Evolutionary conservation across 2,329 filamentous ascomycete genomes (phyloP).

Genomic region (Lasiodiplodia hormozganensis): DNA sequence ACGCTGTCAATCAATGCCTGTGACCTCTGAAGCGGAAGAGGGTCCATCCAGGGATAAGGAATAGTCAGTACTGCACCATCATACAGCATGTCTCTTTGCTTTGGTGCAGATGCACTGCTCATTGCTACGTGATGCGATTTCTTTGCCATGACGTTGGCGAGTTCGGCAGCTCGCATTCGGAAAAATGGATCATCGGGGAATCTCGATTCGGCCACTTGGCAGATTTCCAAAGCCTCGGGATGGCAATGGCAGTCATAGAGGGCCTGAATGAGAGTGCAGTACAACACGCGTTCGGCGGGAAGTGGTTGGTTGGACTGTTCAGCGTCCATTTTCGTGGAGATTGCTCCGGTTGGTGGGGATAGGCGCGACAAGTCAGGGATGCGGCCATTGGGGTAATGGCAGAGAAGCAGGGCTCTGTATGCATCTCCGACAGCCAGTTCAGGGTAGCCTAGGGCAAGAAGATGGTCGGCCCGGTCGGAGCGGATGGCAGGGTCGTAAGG

Average conservation of each 20-base stretch:
- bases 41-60: constrained; percentile 32
- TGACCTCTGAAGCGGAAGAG: constrained; percentile 28
- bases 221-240: constrained; percentile 33
- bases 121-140: constrained; percentile 30
- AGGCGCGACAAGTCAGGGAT: not conserved
- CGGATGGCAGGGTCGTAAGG: constrained; percentile 38
- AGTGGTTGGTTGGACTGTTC: not conserved
- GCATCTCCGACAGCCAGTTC: constrained; percentile 42
- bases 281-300: not conserved
- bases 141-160: constrained; percentile 28
- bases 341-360: not conserved
- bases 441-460: constrained; percentile 39
- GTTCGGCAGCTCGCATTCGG: constrained; percentile 14
- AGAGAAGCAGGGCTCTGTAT: constrained; percentile 41
- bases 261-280: constrained; percentile 33
- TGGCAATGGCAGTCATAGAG: constrained; percentile 37
- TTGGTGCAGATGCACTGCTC: not conserved
- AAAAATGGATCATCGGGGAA: constrained; percentile 4
- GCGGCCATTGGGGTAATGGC: constrained; percentile 34
- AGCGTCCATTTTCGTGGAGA: not conserved
- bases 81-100: constrained; percentile 31
- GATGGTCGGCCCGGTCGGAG: constrained; percentile 36
- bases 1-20: constrained; percentile 23
- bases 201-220: constrained; percentile 22
- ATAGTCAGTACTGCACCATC: constrained; percentile 34